A percentile compares a stretch with the other conserved stretches of the same genome.
Evolutionary conservation across 2,329 filamentous ascomycete species (phyloP).

Genomic region (Exophiala xenobiotica): DNA sequence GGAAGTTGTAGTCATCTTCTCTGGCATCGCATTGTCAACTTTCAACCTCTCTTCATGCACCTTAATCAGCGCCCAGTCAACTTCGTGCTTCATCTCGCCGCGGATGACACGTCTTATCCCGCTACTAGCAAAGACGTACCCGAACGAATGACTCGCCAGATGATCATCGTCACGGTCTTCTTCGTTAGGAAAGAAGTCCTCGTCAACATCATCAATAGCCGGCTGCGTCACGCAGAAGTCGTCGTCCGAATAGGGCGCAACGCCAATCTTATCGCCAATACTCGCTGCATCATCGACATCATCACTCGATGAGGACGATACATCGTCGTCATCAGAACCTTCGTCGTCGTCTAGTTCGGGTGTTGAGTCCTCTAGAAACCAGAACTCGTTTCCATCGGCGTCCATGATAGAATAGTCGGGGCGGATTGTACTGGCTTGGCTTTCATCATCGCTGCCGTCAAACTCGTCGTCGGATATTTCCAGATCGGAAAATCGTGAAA

Average conservation of each 20-base stretch:
- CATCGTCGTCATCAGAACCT: constrained; percentile 55
- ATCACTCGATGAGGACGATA: constrained; percentile 31
- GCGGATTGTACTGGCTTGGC: constrained; percentile 30
- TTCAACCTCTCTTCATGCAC: constrained; percentile 72
- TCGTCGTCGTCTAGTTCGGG: constrained; percentile 42
- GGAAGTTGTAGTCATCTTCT: constrained; percentile 37
- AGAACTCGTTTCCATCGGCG: constrained; percentile 43
- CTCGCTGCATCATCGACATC: constrained; percentile 50
- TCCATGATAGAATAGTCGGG: constrained; percentile 39
- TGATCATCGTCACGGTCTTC: constrained; percentile 78
- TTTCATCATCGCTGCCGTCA: constrained; percentile 27
- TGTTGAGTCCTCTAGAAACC: constrained; percentile 46
- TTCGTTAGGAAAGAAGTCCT: constrained; percentile 74
- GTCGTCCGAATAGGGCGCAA: constrained; percentile 57
- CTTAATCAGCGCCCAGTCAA: constrained; percentile 91
- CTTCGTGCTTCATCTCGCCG: constrained; percentile 77
- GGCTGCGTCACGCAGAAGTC: constrained; percentile 86
- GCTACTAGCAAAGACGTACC: constrained; percentile 84
- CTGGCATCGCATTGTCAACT: constrained; percentile 64
- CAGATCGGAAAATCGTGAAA: constrained; percentile 43
- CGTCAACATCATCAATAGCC: constrained; percentile 80
- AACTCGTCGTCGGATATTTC: constrained; percentile 54
- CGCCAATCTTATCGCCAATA: constrained; percentile 63
- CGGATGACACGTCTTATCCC: constrained; percentile 75
- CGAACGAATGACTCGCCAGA: constrained; percentile 74